These are phyloP conservation scores for Gracilaria gracilis DNA, from an alignment of 23 red algal genomes.

Conservation along the genomic window DNA sequence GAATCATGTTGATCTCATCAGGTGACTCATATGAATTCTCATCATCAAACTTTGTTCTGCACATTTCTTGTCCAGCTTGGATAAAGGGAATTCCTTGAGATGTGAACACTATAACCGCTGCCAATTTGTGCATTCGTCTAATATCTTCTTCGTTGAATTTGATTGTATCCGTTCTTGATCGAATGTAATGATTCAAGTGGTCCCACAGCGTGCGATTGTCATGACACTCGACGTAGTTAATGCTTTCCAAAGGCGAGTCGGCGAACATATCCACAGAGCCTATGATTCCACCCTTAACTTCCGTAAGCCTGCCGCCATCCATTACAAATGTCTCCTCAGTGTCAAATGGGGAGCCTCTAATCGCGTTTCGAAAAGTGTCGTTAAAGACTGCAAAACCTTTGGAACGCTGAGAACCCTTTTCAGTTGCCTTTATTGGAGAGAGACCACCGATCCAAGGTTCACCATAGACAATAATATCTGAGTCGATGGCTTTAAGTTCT, in stretches of 20 bases:
- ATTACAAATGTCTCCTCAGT: conserved; percentile 83
- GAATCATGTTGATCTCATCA: conserved; percentile 85
- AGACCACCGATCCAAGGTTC: conserved; percentile 90
- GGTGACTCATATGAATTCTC: conserved; percentile 88
- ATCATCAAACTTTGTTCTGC: conserved; percentile 85
- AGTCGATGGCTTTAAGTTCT: conserved; percentile 72
- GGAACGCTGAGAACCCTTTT: conserved; percentile 82
- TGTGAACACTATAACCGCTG: conserved; percentile 81
- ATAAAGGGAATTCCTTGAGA: conserved; percentile 89
- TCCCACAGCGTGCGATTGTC: conserved; percentile 91
- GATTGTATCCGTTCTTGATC: conserved; percentile 65
- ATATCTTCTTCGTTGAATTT: conserved; percentile 56
- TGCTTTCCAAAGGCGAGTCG: conserved; percentile 70
- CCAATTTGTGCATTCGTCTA: conserved; percentile 66
- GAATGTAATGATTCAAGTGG: conserved; percentile 71
- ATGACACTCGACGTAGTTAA: conserved; percentile 96
- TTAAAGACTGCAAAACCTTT: conserved; percentile 93
- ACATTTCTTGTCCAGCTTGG: conserved; percentile 86
- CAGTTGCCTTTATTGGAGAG: conserved; percentile 73
- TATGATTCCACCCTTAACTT: conserved; percentile 84
- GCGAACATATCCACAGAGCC: conserved; percentile 87
- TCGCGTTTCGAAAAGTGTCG: conserved; percentile 89
- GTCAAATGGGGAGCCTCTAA: conserved; percentile 77
- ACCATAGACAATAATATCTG: conserved; percentile 81
- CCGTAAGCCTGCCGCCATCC: conserved; percentile 68